Conservation (phyloP, 495 filamentous ascomycete genomes). For the Sphaerosporella brunnea region DNA sequence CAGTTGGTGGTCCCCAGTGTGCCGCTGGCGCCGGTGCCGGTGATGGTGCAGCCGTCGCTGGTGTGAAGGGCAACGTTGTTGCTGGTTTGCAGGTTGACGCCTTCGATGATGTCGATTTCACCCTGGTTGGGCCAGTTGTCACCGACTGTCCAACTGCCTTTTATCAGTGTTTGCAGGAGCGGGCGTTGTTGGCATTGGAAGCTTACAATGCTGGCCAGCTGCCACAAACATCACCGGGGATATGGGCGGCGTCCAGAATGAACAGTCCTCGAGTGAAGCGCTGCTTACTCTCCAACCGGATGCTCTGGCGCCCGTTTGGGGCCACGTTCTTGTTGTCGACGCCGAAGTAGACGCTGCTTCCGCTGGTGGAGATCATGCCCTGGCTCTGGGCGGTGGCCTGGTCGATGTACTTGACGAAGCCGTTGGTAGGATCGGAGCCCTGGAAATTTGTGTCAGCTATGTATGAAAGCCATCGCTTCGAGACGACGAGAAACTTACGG, state of each 20-base stretch:
- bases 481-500: slow-evolving; percentile 26
- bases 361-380: slow-evolving; percentile 39
- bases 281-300: slow-evolving; percentile 51
- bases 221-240: slow-evolving; percentile 60
- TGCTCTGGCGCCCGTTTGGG: slow-evolving; percentile 42
- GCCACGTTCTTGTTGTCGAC: slow-evolving; percentile 34
- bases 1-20: slow-evolving; percentile 37
- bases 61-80: slow-evolving; percentile 69
- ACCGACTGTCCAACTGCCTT: slow-evolving; percentile 47
- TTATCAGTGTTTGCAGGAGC: not conserved
- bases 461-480: not conserved
- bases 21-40: slow-evolving; percentile 33
- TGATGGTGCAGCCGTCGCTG: slow-evolving; percentile 40
- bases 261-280: slow-evolving; percentile 52
- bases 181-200: not conserved
- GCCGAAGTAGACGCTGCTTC: slow-evolving; percentile 36
- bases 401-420: slow-evolving; percentile 50
- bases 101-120: slow-evolving; percentile 88
- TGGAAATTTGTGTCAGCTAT: slow-evolving; percentile 5
- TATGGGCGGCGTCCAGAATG: slow-evolving; percentile 56
- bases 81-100: slow-evolving; percentile 47
- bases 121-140: slow-evolving; percentile 60
- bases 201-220: slow-evolving; percentile 47
- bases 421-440: slow-evolving; percentile 46
- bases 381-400: slow-evolving; percentile 35